Percentiles rank a stretch among this genome's conserved stretches.
These are phyloP conservation scores for Myriosclerotinia duriaeana DNA, from an alignment of 2,329 filamentous ascomycete genomes.

Conservation along the genomic window DNA sequence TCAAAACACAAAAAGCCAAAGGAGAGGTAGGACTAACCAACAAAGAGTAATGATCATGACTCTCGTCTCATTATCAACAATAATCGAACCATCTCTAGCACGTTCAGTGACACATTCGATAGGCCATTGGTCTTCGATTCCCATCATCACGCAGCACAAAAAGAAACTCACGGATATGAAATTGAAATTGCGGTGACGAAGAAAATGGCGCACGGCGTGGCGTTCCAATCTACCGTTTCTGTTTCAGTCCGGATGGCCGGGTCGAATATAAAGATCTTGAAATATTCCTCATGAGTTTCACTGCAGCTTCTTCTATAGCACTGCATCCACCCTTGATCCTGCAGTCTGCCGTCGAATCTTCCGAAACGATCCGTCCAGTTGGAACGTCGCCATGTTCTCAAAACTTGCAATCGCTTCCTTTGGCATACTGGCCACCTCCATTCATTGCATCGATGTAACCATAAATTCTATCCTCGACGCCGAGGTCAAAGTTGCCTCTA, in stretches of 20 bases:
- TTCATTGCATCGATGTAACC: conserved; percentile 43
- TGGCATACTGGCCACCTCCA: conserved; percentile 23
- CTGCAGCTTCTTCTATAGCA: conserved; percentile 2
- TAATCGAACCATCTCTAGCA: not conserved
- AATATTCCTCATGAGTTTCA: conserved; percentile 14
- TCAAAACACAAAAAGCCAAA: not conserved
- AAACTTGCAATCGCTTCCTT: conserved; percentile 3
- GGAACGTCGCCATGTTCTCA: not conserved
- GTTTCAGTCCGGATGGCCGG: conserved; percentile 1
- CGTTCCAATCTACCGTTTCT: not conserved
- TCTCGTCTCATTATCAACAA: not conserved
- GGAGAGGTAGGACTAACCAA: not conserved
- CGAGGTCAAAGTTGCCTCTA: conserved; percentile 44
- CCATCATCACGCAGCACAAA: conserved; percentile 1
- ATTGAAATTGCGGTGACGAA: not conserved
- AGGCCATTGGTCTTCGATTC: not conserved
- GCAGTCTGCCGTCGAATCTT: conserved; percentile 8
- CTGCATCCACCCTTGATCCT: conserved; percentile 7
- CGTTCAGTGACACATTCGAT: not conserved
- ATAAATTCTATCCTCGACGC: conserved; percentile 44
- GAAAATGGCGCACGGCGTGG: not conserved
- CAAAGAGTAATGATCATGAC: not conserved
- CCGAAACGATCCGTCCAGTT: not conserved
- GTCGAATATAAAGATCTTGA: conserved; percentile 6
- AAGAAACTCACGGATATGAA: not conserved